phyloP scores from a whole-genome alignment of 2,329 filamentous ascomycete species.

The Penicillium olsonii region DNA sequence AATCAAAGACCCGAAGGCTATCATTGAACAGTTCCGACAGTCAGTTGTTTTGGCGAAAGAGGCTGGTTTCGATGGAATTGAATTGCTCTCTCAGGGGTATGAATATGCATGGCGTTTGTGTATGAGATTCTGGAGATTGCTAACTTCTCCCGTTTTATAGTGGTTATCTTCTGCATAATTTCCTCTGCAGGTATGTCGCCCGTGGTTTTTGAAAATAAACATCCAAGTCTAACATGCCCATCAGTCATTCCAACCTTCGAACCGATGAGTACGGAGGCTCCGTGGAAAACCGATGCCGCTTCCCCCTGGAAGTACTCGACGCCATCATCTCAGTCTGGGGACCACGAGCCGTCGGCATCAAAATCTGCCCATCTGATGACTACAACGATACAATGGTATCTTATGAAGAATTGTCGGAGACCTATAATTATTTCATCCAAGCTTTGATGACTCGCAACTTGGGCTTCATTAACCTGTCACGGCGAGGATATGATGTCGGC shows the following conservation, averaged over 20 bases:
- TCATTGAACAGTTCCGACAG: neutral
- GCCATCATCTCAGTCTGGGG: slow-evolving; percentile 28
- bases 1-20: neutral
- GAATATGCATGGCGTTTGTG: neutral
- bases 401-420: slow-evolving; percentile 18
- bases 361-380: slow-evolving; percentile 31
- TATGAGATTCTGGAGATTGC: neutral
- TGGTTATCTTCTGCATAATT: neutral
- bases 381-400: slow-evolving; percentile 21
- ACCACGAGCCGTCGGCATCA: slow-evolving; percentile 23
- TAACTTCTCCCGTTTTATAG: neutral
- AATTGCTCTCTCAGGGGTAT: neutral
- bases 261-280: slow-evolving; percentile 15
- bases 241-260: neutral
- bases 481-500: neutral
- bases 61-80: neutral
- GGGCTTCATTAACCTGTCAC: neutral
- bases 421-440: neutral
- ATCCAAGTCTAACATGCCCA: no score
- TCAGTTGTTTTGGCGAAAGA: neutral
- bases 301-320: slow-evolving; percentile 34
- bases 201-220: no score
- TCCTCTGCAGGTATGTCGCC: neutral
- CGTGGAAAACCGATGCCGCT: slow-evolving; percentile 32
- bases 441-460: neutral